Base-by-base conservation (phyloP, 495 filamentous ascomycete genomes). In the Lophiotrema nucula region DNA sequence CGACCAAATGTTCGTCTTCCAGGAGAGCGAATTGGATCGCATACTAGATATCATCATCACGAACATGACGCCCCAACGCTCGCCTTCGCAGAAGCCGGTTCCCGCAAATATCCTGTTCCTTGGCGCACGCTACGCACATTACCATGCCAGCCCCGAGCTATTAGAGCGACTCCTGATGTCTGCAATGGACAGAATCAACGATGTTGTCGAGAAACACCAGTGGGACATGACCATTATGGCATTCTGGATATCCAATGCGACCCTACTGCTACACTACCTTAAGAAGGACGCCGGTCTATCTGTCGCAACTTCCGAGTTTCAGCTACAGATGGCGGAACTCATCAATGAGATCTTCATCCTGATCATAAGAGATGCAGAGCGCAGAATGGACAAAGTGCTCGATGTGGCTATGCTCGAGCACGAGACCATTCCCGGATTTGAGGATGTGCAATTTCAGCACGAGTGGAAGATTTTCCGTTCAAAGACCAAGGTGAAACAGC, bases 1-100 rank as follows among this genome's bases (percentile, higher is more conserved):
- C 67, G 93, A 99, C 70, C 93, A 99, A 68, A 99, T 99, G 93
- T 99, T 99, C 66, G 93, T 99, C 22, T 97, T 99, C 70, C 95
- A 97, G 73, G 95, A 99, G 50, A 83, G 81, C 66, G 95, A 97
- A 57, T 74, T 99, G 43, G 85, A 88, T 47, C 82, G 84, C 51
- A 96, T 97, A 56, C 81, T 99, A 47, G 88, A 96, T 65, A 90
- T 99, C 42, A 85, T 97, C 66, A 95, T 99, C 67, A 97, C 93
- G 53, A 90, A 95, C 71, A 99, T 99, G 93, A 92, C 89, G 0
- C 93, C 93, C 0, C 92, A 97, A 71, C 80, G 93, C 58, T 96
- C 92, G 19, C 90, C 92, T 0, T 89, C 91, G 3, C 93, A 99
- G 65, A 99, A 99, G 63, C 93, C 93, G 1, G 92, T 99, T 0